A percentile compares a stretch with the other conserved stretches of the same genome.
phyloP scores from a whole-genome alignment of 805 yeast genomes.

The Wickerhamiella alocasiicola region DNA sequence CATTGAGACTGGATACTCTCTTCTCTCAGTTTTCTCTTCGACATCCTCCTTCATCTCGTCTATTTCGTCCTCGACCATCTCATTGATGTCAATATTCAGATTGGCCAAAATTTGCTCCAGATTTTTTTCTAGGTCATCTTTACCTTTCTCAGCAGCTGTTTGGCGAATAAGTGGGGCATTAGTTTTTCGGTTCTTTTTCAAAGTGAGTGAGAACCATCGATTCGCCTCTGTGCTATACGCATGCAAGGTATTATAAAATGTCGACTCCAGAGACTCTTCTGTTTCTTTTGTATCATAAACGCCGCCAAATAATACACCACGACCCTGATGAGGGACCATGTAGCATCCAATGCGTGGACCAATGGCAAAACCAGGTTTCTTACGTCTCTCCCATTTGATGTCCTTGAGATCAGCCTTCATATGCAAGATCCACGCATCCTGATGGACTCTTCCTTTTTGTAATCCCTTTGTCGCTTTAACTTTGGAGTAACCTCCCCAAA shows the following conservation, averaged over 20 bases:
- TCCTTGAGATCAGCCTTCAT: slow-evolving; percentile 74
- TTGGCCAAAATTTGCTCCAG: slow-evolving; percentile 37
- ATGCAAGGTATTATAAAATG: slow-evolving; percentile 65
- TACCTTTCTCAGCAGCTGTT: slow-evolving; percentile 23
- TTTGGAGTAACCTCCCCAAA: slow-evolving; percentile 91
- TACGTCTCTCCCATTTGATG: slow-evolving; percentile 77
- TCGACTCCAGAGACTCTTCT: slow-evolving; percentile 78
- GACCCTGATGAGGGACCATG: slow-evolving; percentile 75
- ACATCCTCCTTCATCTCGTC: slow-evolving; percentile 28
- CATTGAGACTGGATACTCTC: slow-evolving; percentile 43
- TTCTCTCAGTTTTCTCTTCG: slow-evolving; percentile 30
- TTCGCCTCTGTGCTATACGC: slow-evolving; percentile 77
- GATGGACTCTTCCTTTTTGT: slow-evolving; percentile 80
- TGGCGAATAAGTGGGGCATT: slow-evolving; percentile 30
- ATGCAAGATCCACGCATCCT: slow-evolving; percentile 75
- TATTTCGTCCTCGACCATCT: slow-evolving; percentile 31
- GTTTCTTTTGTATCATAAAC: slow-evolving; percentile 92
- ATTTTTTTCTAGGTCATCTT: slow-evolving; percentile 70
- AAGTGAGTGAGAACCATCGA: slow-evolving; percentile 68
- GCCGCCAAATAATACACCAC: slow-evolving; percentile 91
- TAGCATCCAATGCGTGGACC: slow-evolving; percentile 92
- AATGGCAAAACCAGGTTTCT: slow-evolving; percentile 82
- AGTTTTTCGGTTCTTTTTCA: slow-evolving; percentile 44
- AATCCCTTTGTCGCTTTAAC: slow-evolving; percentile 74
- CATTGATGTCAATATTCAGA: slow-evolving; percentile 23